A percentile compares a stretch with the other conserved stretches of the same genome.
phyloP scores from a whole-genome alignment of 805 yeast genomes.

The Cyberlindnera lachancei region DNA sequence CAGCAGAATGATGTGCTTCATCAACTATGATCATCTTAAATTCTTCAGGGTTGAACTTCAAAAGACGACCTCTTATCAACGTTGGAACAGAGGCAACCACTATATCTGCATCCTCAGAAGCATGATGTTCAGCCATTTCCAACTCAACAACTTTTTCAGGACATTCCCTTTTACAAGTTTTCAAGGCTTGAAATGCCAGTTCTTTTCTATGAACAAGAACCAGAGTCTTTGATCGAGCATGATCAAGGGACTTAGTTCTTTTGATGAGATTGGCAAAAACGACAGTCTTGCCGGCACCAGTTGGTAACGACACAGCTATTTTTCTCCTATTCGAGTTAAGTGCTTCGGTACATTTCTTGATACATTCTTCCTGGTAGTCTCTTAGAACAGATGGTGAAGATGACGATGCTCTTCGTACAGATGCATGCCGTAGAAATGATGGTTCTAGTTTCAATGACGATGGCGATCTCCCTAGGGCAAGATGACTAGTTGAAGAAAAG shows the following conservation, averaged over 20 bases:
- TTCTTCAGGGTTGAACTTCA: conserved; percentile 45
- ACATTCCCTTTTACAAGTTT: conserved; percentile 35
- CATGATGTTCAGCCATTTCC: conserved; percentile 57
- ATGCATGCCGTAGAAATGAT: too few relatives aligned
- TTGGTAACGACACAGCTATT: conserved; percentile 79
- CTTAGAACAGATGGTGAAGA: too few relatives aligned
- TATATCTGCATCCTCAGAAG: conserved; percentile 45
- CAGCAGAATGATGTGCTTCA: conserved; percentile 90
- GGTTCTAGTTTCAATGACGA: too few relatives aligned
- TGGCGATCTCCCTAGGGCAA: too few relatives aligned
- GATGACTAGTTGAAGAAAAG: too few relatives aligned
- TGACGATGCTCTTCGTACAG: too few relatives aligned
- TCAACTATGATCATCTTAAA: conserved; percentile 74
- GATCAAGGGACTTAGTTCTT: conserved; percentile 26
- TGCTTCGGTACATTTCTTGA: conserved; percentile 44
- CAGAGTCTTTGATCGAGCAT: conserved; percentile 32
- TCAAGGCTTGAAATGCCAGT: conserved; percentile 62
- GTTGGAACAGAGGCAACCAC: conserved; percentile 75
- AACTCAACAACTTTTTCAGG: conserved; percentile 50
- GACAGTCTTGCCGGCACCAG: conserved; percentile 94
- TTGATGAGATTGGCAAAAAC: conserved; percentile 57
- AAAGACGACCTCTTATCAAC: conserved; percentile 42
- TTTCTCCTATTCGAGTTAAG: conserved; percentile 39
- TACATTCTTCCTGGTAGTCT: conserved; percentile 67
- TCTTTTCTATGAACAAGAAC: conserved; percentile 80